Evolutionary conservation across 805 yeast species (phyloP).

Genomic region (Myxozyma nipponensis): DNA sequence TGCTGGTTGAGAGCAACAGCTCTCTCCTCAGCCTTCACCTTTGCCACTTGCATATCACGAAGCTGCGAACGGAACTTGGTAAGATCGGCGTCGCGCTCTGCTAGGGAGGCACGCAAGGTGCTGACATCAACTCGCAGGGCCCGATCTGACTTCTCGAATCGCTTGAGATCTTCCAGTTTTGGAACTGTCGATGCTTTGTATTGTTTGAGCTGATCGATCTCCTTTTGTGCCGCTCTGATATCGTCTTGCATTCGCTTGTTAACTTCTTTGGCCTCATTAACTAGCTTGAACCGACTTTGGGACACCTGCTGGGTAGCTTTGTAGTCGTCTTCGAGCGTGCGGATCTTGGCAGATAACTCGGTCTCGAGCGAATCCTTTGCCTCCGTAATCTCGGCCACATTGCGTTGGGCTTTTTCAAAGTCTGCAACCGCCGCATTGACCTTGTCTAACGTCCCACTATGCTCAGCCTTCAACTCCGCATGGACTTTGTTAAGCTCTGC

Average conservation of each 20-base stretch:
- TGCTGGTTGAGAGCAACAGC: constrained; percentile 33
- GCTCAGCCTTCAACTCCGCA: constrained; percentile 29
- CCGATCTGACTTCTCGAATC: constrained; percentile 24
- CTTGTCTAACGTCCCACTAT: background rate
- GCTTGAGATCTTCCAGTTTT: constrained; percentile 13
- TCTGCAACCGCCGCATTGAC: constrained; percentile 11
- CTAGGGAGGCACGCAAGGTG: constrained; percentile 12
- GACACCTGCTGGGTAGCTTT: constrained; percentile 34
- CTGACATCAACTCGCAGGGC: constrained; percentile 11
- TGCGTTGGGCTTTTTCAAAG: constrained; percentile 27
- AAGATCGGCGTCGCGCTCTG: constrained; percentile 24
- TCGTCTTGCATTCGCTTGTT: constrained; percentile 28
- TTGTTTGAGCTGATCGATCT: constrained; percentile 21
- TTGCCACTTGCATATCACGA: constrained; percentile 18
- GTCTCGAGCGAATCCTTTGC: constrained; percentile 29
- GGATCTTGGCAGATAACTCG: constrained; percentile 28
- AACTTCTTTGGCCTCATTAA: constrained; percentile 31
- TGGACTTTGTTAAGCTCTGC: constrained; percentile 31
- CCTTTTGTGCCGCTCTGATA: constrained; percentile 19
- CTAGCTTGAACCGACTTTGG: constrained; percentile 43
- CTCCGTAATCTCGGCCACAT: constrained; percentile 14
- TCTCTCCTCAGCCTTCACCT: constrained; percentile 19
- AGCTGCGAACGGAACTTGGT: constrained; percentile 11
- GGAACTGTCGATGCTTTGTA: constrained; percentile 25
- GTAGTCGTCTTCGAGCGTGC: constrained; percentile 27